phyloP scores from a whole-genome alignment of 495 filamentous ascomycete genomes.

The Penicillium fimorum region DNA sequence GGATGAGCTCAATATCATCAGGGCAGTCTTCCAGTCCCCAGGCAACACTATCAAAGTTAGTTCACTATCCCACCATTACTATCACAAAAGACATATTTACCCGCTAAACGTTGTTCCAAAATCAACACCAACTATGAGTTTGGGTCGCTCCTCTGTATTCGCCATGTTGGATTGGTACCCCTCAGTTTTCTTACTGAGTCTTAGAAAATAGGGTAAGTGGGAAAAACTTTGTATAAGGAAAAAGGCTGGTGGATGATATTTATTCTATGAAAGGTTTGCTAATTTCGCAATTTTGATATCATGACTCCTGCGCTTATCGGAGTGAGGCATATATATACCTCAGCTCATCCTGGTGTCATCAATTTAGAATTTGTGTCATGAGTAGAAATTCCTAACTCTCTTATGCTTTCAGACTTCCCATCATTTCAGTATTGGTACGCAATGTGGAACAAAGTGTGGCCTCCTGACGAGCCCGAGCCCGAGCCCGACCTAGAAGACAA shows the following conservation, averaged over 20 bases:
- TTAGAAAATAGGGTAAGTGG: not conserved
- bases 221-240: not conserved
- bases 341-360: not conserved
- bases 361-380: not conserved
- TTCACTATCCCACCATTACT: slow-evolving; percentile 18
- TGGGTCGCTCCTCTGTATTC: not conserved
- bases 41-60: slow-evolving; percentile 20
- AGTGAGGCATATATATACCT: not conserved
- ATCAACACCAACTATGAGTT: slow-evolving; percentile 43
- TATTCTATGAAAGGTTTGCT: not conserved
- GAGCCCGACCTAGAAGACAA: not conserved
- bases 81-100: slow-evolving; percentile 17
- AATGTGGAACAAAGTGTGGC: not conserved
- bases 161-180: not conserved
- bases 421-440: no score
- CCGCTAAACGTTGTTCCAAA: slow-evolving; percentile 49
- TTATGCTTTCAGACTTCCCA: not conserved
- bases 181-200: not conserved
- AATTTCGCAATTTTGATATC: slow-evolving; percentile 5
- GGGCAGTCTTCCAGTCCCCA: slow-evolving; percentile 25
- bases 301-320: not conserved
- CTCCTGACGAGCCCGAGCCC: not conserved
- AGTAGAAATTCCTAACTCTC: not conserved
- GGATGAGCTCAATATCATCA: slow-evolving; percentile 34
- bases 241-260: not conserved